Evolutionary conservation across 768 basidiomycete genomes (phyloP), one percentile per base, ranked within the genome.

Genomic region (Suillus ampliporus): DNA sequence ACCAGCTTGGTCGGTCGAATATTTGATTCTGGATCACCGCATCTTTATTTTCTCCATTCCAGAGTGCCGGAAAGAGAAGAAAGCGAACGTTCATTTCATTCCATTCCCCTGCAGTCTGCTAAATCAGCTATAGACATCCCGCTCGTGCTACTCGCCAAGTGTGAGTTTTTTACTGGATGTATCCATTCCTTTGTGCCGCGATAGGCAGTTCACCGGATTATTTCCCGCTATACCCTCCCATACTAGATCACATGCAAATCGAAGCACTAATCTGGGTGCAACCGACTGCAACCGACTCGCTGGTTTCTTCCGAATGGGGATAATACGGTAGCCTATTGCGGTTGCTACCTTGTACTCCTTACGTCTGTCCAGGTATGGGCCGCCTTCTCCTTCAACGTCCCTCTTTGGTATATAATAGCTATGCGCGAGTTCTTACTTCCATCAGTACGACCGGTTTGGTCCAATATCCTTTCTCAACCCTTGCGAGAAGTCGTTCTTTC

Each of bases 261-360:
- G n/a, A n/a, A n/a, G n/a, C n/a, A 31, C 31, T 31, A 23, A 21
- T 41, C 21, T 40, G 50, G 21, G 35, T n/a, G 28, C 43, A n/a
- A 61, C 26, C 31, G 54, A 35, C 26, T 40, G 51, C 38, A 17
- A 13, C 38, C 38, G 38, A 38, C 11, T 13, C 14, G 38, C 38
- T 26, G 31, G 21, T 31, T 23, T 19, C 14, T 62, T 62, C 73
- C 68, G 60, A 71, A 72, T 41, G 6, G 14, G 53, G 66, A 75
- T 69, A 68, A 65, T 26, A 46, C 57, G 41, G 28, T 10, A 64
- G 62, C 72, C 70, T 23, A 28, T 65, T 67, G 11, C 35, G 66
- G 74, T 34, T 8, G 63, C 62, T 67, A 6, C 66, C 75, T 75
- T 75, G 74, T 75, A 50, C 57, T 75, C 40, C 11, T 51, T 21